These are phyloP conservation scores for Cupressus sempervirens DNA, from an alignment of 75 land plant species.

Conservation along the genomic window DNA sequence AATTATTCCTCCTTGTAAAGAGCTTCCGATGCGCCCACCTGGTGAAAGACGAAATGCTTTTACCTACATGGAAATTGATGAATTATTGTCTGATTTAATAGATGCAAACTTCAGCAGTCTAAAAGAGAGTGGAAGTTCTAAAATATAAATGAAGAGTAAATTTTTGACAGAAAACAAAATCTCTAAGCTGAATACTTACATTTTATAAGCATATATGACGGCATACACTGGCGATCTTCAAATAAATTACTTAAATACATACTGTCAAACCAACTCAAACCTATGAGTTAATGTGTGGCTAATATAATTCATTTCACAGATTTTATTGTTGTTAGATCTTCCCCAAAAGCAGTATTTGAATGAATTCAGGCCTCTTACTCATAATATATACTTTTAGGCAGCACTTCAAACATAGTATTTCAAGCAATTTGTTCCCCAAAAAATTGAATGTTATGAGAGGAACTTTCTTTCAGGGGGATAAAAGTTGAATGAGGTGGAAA, in stretches of 20 bases:
- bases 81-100: background rate
- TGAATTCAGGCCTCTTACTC: too few species aligned
- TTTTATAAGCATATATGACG: background rate
- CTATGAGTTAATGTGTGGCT: background rate
- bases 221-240: background rate
- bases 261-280: background rate
- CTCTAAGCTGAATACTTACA: background rate
- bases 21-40: constrained; percentile 42
- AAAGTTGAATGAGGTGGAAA: background rate
- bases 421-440: background rate
- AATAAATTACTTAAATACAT: background rate
- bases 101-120: background rate
- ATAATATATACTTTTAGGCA: too few species aligned
- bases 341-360: background rate
- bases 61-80: constrained; percentile 38
- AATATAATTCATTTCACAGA: background rate
- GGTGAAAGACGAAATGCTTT: constrained; percentile 77
- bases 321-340: background rate
- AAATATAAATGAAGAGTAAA: too few species aligned
- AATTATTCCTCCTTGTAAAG: constrained; percentile 65
- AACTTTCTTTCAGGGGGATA: background rate
- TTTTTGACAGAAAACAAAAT: background rate
- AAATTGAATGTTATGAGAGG: background rate
- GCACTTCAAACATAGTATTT: background rate
- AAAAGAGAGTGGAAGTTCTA: background rate